These are phyloP conservation scores for Saccharomycopsis sp. DNA, from an alignment of 805 yeast genomes.

Conservation along the genomic window DNA sequence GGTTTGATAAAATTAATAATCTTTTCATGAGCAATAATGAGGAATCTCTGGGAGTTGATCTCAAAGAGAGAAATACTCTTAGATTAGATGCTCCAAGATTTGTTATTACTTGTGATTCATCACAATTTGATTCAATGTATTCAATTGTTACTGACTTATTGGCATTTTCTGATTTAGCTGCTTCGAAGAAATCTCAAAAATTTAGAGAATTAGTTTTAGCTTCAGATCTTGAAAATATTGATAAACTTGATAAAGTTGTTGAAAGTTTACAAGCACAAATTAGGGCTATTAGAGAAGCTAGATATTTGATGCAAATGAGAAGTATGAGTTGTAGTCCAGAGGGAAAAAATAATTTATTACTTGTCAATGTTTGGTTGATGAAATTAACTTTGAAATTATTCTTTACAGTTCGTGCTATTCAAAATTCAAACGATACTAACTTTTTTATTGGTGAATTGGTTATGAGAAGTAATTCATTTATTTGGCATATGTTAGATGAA, in stretches of 20 bases:
- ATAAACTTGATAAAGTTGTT: constrained; percentile 24
- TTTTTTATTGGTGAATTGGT: constrained; percentile 14
- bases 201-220: constrained; percentile 43
- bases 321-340: constrained; percentile 17
- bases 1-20: constrained; percentile 41
- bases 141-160: constrained; percentile 37
- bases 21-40: constrained; percentile 28
- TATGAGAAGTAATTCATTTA: constrained; percentile 42
- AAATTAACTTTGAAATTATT: constrained; percentile 11
- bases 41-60: neutral
- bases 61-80: constrained; percentile 23
- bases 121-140: constrained; percentile 45
- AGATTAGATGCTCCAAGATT: constrained; percentile 35
- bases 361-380: constrained; percentile 9
- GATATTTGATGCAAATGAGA: constrained; percentile 31
- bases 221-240: constrained; percentile 28
- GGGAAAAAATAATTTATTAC: constrained; percentile 1
- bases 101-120: constrained; percentile 42
- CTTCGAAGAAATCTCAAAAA: constrained; percentile 33
- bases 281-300: constrained; percentile 31
- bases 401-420: constrained; percentile 15
- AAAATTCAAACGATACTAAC: neutral
- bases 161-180: constrained; percentile 26
- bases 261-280: constrained; percentile 38
- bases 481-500: constrained; percentile 47